These are phyloP conservation scores for Hypomontagnella submonticulosa DNA, from an alignment of 495 filamentous ascomycete species.

Conservation along the genomic window DNA sequence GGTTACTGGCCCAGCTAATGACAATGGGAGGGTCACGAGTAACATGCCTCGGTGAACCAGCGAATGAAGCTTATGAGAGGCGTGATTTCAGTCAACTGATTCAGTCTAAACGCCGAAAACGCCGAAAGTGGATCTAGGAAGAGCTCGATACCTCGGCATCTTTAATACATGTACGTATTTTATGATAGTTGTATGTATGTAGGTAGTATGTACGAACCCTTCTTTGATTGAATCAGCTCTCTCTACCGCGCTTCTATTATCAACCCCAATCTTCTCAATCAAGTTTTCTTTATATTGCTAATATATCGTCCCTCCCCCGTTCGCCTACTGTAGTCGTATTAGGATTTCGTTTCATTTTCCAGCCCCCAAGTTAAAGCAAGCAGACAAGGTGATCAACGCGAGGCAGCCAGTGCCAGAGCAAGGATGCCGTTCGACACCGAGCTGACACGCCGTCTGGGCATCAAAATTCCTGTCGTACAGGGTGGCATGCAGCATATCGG, in stretches of 20 bases:
- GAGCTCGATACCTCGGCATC: slow-evolving; percentile 28
- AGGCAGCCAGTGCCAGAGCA: slow-evolving; percentile 32
- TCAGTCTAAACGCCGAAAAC: slow-evolving; percentile 15
- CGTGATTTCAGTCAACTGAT: slow-evolving; percentile 21
- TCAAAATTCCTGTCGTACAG: slow-evolving; percentile 94
- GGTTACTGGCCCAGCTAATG: slow-evolving; percentile 3
- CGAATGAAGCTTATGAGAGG: slow-evolving; percentile 1
- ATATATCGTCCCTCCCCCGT: slow-evolving; percentile 4
- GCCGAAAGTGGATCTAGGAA: slow-evolving; percentile 22
- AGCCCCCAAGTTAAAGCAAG: not conserved
- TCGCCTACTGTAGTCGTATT: not conserved
- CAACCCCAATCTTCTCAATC: not conserved
- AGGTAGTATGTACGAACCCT: too few relatives aligned
- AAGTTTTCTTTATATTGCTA: not conserved
- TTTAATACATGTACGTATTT: not conserved
- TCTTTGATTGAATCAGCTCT: too few relatives aligned
- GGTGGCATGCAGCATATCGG: slow-evolving; percentile 87
- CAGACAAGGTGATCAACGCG: slow-evolving; percentile 21
- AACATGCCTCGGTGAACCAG: slow-evolving; percentile 12
- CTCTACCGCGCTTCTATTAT: not conserved
- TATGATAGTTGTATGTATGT: too few relatives aligned
- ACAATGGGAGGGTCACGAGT: not conserved
- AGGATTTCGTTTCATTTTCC: not conserved
- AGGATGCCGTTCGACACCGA: slow-evolving; percentile 93
- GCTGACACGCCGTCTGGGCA: slow-evolving; percentile 88